phyloP scores from a whole-genome alignment of 2,329 filamentous ascomycete genomes.

The Ophiocordyceps australis region DNA sequence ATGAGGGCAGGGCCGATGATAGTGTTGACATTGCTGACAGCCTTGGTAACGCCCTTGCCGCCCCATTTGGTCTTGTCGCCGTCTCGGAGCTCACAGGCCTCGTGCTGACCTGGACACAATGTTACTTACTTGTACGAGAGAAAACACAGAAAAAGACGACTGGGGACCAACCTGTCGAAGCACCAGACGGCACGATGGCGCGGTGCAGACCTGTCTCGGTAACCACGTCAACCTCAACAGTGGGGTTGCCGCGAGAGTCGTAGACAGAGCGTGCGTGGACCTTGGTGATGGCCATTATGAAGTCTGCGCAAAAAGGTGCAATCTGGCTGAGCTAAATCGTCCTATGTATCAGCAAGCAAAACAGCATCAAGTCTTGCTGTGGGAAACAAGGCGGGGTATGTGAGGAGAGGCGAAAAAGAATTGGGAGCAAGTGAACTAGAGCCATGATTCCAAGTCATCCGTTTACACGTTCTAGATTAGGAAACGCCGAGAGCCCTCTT shows the following conservation, averaged over 20 bases:
- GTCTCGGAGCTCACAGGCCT: slow-evolving; percentile 81
- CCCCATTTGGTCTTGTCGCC: slow-evolving; percentile 74
- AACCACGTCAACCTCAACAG: slow-evolving; percentile 93
- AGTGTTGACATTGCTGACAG: slow-evolving; percentile 72
- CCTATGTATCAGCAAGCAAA: too few species aligned
- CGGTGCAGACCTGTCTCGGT: slow-evolving; percentile 94
- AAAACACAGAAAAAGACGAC: slow-evolving; percentile 3
- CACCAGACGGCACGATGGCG: slow-evolving; percentile 91
- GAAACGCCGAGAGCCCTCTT: too few species aligned
- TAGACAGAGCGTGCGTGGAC: slow-evolving; percentile 89
- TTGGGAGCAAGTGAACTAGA: not conserved
- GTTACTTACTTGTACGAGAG: slow-evolving; percentile 9
- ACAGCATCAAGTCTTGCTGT: not conserved
- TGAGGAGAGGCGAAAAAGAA: slow-evolving; percentile 1
- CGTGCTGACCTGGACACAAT: slow-evolving; percentile 53
- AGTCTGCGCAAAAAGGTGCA: too few species aligned
- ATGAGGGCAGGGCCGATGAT: slow-evolving; percentile 67
- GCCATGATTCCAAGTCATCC: not conserved
- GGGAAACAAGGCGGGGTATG: slow-evolving; percentile 1
- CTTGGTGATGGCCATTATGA: slow-evolving; percentile 78
- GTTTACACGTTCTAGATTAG: too few species aligned
- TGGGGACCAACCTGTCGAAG: slow-evolving; percentile 61
- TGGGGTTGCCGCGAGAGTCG: slow-evolving; percentile 97
- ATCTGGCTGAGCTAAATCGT: too few species aligned
- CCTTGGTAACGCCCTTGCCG: slow-evolving; percentile 77